These are phyloP conservation scores for Hygrophila difformis DNA, from an alignment of 257 asterid species.

Conservation along the genomic window DNA sequence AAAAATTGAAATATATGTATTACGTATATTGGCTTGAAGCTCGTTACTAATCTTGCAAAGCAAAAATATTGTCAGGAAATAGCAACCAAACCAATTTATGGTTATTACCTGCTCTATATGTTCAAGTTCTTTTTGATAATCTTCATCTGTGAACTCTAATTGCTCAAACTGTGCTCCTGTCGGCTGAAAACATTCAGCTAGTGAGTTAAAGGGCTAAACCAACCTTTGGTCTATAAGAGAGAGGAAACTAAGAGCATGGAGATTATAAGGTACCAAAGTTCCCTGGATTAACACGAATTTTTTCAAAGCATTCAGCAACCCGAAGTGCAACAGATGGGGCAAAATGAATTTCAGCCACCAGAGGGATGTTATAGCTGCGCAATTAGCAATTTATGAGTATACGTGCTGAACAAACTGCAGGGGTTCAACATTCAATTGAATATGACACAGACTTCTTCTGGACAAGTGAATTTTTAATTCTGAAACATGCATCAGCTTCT, in stretches of 20 bases:
- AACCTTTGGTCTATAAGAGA: not conserved
- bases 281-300: no score
- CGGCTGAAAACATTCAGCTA: conserved; percentile 39
- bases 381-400: not conserved
- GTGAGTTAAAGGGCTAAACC: conserved; percentile 7
- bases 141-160: conserved; percentile 64
- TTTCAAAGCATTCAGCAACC: no score
- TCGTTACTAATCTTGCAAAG: no score
- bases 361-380: no score
- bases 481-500: conserved; percentile 69
- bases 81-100: not conserved
- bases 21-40: no score
- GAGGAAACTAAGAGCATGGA: no score
- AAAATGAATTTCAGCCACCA: no score
- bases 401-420: conserved; percentile 4
- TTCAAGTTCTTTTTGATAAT: conserved; percentile 61
- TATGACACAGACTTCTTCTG: conserved; percentile 48
- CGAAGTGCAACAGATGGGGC: no score
- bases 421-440: no score
- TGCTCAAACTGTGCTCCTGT: conserved; percentile 64
- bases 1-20: no score
- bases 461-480: conserved; percentile 54
- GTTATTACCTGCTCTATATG: conserved; percentile 50
- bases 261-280: no score
- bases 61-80: conserved; percentile 20